These are phyloP conservation scores for Thielaviopsis punctulata DNA, from an alignment of 2,329 filamentous ascomycete species.

Conservation along the genomic window DNA sequence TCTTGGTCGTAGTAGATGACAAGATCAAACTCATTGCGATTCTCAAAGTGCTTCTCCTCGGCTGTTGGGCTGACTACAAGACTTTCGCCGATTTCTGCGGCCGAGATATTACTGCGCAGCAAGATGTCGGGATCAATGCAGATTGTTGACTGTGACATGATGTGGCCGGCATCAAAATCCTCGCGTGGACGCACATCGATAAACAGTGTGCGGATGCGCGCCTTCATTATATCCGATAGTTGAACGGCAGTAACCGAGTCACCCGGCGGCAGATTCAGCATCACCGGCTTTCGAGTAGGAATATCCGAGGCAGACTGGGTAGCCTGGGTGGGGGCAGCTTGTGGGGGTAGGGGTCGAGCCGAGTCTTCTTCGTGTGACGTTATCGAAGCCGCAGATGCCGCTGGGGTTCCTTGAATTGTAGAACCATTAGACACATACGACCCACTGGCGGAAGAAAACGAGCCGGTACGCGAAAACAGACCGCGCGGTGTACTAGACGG, in stretches of 20 bases:
- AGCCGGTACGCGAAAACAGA: conserved; percentile 43
- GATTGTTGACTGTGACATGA: conserved; percentile 66
- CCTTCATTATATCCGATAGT: conserved; percentile 51
- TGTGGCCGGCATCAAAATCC: conserved; percentile 76
- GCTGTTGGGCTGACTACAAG: conserved; percentile 52
- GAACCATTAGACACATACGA: background rate
- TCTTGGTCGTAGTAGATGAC: conserved; percentile 79
- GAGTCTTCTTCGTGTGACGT: background rate
- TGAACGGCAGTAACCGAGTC: conserved; percentile 48
- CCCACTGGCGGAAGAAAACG: conserved; percentile 17
- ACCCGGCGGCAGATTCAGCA: conserved; percentile 33
- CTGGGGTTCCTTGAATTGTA: background rate
- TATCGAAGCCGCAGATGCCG: background rate
- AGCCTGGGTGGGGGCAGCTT: background rate
- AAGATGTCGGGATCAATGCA: conserved; percentile 73
- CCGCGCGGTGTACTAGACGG: conserved; percentile 48
- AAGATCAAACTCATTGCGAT: conserved; percentile 61
- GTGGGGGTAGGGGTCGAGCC: background rate
- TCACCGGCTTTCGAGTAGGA: background rate
- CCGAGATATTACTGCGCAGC: conserved; percentile 48
- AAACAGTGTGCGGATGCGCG: conserved; percentile 47
- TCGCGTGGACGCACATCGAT: conserved; percentile 73
- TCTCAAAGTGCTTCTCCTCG: conserved; percentile 60
- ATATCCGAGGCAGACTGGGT: background rate
- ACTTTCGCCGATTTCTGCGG: conserved; percentile 45